A percentile compares a stretch with the other conserved stretches of the same genome.
phyloP scores from a whole-genome alignment of 306 rosid genomes.

The Medicago ruthenica region DNA sequence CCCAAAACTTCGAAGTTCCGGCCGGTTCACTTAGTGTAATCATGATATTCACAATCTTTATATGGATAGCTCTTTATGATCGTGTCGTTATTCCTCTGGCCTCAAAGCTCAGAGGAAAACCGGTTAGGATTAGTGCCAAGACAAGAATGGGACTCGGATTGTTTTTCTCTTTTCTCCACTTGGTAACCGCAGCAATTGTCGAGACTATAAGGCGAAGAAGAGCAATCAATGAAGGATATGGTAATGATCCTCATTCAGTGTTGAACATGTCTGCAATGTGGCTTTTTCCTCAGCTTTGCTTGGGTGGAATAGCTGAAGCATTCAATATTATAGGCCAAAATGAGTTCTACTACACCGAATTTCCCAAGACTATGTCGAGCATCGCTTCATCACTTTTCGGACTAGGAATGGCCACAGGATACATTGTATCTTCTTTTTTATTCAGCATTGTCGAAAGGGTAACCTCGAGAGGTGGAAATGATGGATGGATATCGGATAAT shows the following conservation, averaged over 20 bases:
- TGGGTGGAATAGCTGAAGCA: conserved; percentile 28
- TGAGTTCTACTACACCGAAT: conserved; percentile 33
- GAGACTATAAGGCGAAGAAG: conserved; percentile 32
- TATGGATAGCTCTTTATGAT: conserved; percentile 30
- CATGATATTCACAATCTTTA: conserved; percentile 19
- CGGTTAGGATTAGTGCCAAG: conserved; percentile 25
- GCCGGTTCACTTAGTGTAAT: conserved; percentile 16
- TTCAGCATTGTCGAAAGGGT: conserved; percentile 12
- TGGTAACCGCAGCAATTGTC: conserved; percentile 11
- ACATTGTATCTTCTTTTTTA: neutral
- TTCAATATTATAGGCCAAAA: conserved; percentile 30
- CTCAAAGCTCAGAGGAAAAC: conserved; percentile 10
- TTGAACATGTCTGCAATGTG: conserved; percentile 33
- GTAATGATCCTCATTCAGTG: conserved; percentile 4
- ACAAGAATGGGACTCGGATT: conserved; percentile 26
- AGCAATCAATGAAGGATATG: neutral
- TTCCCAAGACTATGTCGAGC: conserved; percentile 24
- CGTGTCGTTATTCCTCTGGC: conserved; percentile 20
- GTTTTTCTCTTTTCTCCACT: conserved; percentile 24
- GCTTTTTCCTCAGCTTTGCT: conserved; percentile 35
- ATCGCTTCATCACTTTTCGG: conserved; percentile 25
- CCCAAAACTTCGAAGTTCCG: conserved; percentile 1
- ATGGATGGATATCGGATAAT: conserved; percentile 31
- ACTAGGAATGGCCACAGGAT: conserved; percentile 22
- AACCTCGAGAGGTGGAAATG: neutral